Evolutionary conservation across 202 grass and related monocot genomes (phyloP).

Genomic region (Bolboschoenoplectus hybrid): DNA sequence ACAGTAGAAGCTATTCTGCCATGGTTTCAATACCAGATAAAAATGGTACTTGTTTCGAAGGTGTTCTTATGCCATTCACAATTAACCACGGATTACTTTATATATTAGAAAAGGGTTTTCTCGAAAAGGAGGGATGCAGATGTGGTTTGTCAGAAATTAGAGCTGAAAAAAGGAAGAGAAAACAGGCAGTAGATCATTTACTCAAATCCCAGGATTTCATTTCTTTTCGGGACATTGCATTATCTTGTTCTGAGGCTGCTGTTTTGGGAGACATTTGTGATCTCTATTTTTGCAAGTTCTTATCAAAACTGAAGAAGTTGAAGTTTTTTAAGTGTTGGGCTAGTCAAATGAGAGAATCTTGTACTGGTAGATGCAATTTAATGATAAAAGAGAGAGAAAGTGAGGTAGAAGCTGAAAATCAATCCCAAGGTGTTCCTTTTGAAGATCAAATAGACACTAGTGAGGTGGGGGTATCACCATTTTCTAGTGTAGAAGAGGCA

Average conservation of each 20-base stretch:
- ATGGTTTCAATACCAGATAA: constrained; percentile 54
- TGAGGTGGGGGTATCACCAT: constrained; percentile 38
- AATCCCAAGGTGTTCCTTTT: constrained; percentile 42
- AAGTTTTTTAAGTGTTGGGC: constrained; percentile 97
- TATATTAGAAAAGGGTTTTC: constrained; percentile 43
- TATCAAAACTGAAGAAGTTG: constrained; percentile 62
- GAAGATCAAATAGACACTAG: constrained; percentile 30
- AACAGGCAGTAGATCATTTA: constrained; percentile 49
- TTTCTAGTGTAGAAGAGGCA: constrained; percentile 63
- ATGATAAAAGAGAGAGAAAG: constrained; percentile 43
- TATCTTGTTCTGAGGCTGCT: constrained; percentile 48
- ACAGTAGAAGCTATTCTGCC: constrained; percentile 59
- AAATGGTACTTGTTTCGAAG: constrained; percentile 53
- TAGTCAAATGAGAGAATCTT: constrained; percentile 62
- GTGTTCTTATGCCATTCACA: constrained; percentile 73
- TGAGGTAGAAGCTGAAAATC: constrained; percentile 54
- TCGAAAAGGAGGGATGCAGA: constrained; percentile 25
- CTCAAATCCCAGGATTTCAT: constrained; percentile 50
- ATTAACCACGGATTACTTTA: constrained; percentile 68
- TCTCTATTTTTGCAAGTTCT: constrained; percentile 67
- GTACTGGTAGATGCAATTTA: constrained; percentile 38
- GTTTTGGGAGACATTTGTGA: constrained; percentile 65
- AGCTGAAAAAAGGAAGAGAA: constrained; percentile 61
- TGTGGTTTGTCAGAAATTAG: constrained; percentile 42
- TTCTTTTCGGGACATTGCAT: constrained; percentile 58